phyloP scores from a whole-genome alignment of 768 basidiomycete genomes.

The Auricularia sp. region DNA sequence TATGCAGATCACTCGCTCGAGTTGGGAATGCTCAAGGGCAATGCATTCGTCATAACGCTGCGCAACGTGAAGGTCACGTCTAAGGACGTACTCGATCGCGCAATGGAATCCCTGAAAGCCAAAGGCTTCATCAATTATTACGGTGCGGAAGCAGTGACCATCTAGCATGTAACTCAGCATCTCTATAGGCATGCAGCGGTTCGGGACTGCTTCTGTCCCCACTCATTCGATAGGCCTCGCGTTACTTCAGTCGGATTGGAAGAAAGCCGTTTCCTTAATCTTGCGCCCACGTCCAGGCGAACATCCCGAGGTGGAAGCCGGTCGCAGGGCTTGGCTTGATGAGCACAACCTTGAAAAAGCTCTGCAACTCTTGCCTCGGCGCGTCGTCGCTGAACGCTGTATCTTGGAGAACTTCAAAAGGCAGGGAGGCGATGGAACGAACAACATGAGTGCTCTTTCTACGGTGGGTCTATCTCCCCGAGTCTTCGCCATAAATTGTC shows the following conservation, averaged over 20 bases:
- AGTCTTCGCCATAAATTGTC: background rate
- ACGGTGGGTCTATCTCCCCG: slow-evolving; percentile 37
- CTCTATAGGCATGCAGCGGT: slow-evolving; percentile 86
- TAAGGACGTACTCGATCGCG: slow-evolving; percentile 58
- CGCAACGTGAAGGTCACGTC: slow-evolving; percentile 80
- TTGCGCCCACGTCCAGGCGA: slow-evolving; percentile 80
- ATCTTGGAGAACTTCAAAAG: slow-evolving; percentile 85
- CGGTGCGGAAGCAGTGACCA: slow-evolving; percentile 36
- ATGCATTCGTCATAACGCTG: slow-evolving; percentile 88
- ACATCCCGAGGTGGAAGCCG: slow-evolving; percentile 80
- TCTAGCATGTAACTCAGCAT: background rate
- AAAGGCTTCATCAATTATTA: slow-evolving; percentile 98
- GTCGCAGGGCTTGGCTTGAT: slow-evolving; percentile 81
- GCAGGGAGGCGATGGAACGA: slow-evolving; percentile 65
- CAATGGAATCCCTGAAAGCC: slow-evolving; percentile 65
- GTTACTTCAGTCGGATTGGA: slow-evolving; percentile 83
- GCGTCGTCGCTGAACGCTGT: slow-evolving; percentile 88
- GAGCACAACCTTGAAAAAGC: slow-evolving; percentile 75
- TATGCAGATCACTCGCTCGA: slow-evolving; percentile 79
- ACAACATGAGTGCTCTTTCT: slow-evolving; percentile 79
- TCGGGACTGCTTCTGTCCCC: slow-evolving; percentile 92
- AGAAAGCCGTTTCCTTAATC: slow-evolving; percentile 72
- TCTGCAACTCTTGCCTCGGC: slow-evolving; percentile 74
- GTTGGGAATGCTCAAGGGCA: slow-evolving; percentile 94
- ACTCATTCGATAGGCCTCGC: slow-evolving; percentile 92